Conservation (phyloP, 1,139 yeast species). For the Zygoascus sp. region DNA sequence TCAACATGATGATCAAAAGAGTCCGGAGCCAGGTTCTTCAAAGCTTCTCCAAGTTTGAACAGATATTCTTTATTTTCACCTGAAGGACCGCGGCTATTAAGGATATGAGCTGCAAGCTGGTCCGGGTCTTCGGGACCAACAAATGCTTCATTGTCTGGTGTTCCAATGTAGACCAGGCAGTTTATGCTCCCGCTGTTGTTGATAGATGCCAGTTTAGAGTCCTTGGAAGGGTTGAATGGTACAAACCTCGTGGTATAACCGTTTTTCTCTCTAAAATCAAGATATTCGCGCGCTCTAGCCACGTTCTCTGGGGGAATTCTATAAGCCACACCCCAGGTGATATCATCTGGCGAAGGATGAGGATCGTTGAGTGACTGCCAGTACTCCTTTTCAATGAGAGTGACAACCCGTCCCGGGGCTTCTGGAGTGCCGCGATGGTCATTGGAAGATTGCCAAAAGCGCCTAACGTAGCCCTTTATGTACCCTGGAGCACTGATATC, state of each 20-base stretch:
- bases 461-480: constrained; percentile 66
- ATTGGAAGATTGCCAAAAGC: constrained; percentile 88
- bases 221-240: constrained; percentile 46
- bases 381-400: constrained; percentile 57
- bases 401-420: constrained; percentile 82
- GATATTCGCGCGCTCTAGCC: constrained; percentile 55
- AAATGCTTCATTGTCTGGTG: constrained; percentile 73
- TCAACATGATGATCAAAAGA: constrained; percentile 37
- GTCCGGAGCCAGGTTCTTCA: constrained; percentile 45
- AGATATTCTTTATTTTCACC: constrained; percentile 77
- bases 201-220: constrained; percentile 29
- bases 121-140: constrained; percentile 67
- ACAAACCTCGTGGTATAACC: constrained; percentile 77
- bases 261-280: constrained; percentile 81
- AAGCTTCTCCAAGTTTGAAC: constrained; percentile 48
- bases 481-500: constrained; percentile 65
- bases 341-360: constrained; percentile 42
- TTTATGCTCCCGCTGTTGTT: constrained; percentile 25
- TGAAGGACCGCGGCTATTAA: constrained; percentile 63
- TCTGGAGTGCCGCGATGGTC: constrained; percentile 91
- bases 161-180: constrained; percentile 78
- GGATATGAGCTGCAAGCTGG: constrained; percentile 59
- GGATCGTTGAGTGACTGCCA: constrained; percentile 41
- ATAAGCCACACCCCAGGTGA: constrained; percentile 82
- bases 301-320: constrained; percentile 68